Percentiles rank a stretch among this genome's conserved stretches.
phyloP scores from a whole-genome alignment of 257 asterid genomes.

The Thymus quinquecostatus region DNA sequence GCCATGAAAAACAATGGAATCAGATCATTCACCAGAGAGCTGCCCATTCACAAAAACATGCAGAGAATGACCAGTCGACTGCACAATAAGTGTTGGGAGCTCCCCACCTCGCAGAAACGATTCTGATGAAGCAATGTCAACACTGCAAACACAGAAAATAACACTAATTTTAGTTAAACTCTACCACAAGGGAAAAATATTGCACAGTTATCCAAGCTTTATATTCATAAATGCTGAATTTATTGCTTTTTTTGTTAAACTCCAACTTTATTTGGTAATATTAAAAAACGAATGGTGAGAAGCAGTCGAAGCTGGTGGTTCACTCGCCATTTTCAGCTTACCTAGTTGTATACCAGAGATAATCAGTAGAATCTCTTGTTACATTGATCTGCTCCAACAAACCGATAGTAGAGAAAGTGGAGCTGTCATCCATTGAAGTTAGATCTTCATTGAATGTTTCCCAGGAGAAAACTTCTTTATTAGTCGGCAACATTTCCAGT shows the following conservation, averaged over 20 bases:
- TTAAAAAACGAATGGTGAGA: background rate
- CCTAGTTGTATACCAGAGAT: constrained; percentile 88
- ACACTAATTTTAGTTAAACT: background rate
- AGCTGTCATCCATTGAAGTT: constrained; percentile 65
- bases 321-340: constrained; percentile 36
- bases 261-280: background rate
- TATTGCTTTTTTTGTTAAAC: background rate
- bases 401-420: constrained; percentile 68
- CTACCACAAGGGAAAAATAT: background rate
- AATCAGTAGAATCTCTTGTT: constrained; percentile 84
- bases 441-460: constrained; percentile 84
- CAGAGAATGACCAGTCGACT: constrained; percentile 79
- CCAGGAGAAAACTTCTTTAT: constrained; percentile 68
- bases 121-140: constrained; percentile 75
- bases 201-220: background rate
- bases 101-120: constrained; percentile 72
- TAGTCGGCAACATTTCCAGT: constrained; percentile 74
- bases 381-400: constrained; percentile 94
- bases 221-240: background rate
- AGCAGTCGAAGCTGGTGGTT: background rate
- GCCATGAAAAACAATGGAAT: background rate
- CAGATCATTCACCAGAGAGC: constrained; percentile 60
- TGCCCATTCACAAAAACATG: constrained; percentile 82
- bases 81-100: constrained; percentile 77
- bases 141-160: constrained; percentile 48